Evolutionary conservation across 106 monocot species (phyloP).

Genomic region (Acorus calamus): DNA sequence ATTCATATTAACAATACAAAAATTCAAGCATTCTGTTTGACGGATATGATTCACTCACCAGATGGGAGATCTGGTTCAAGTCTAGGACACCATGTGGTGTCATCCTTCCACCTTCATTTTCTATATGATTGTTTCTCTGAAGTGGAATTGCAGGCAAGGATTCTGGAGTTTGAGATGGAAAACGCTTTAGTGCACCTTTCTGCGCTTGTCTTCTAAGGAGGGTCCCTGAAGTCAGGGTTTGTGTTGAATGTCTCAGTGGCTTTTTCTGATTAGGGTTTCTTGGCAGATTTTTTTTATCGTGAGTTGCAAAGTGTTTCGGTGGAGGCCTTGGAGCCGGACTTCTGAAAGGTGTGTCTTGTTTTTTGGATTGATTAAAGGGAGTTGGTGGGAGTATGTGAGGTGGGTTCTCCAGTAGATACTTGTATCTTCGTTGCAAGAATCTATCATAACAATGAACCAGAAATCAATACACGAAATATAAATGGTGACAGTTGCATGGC

Average conservation of each 20-base stretch:
- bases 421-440: conserved; percentile 44
- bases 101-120: conserved; percentile 18
- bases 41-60: conserved; percentile 16
- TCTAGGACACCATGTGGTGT: conserved; percentile 30
- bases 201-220: background rate
- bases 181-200: conserved; percentile 4
- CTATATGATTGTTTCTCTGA: conserved; percentile 2
- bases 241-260: too few species aligned
- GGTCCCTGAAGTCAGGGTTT: too few species aligned
- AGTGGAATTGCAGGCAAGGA: background rate
- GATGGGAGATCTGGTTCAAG: conserved; percentile 48
- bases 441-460: conserved; percentile 10
- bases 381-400: background rate
- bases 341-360: too few species aligned
- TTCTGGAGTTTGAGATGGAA: conserved; percentile 9
- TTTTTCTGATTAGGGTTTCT: too few species aligned
- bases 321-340: too few species aligned
- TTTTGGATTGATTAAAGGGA: too few species aligned
- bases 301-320: too few species aligned
- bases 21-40: too few species aligned
- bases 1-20: too few species aligned
- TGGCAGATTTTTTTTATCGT: too few species aligned
- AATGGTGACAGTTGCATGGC: background rate
- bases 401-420: conserved; percentile 17
- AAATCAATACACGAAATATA: background rate